Percentiles rank a stretch among this genome's conserved stretches.
Conservation (phyloP, 2,329 filamentous ascomycete genomes). For the Venturia oleaginea region DNA sequence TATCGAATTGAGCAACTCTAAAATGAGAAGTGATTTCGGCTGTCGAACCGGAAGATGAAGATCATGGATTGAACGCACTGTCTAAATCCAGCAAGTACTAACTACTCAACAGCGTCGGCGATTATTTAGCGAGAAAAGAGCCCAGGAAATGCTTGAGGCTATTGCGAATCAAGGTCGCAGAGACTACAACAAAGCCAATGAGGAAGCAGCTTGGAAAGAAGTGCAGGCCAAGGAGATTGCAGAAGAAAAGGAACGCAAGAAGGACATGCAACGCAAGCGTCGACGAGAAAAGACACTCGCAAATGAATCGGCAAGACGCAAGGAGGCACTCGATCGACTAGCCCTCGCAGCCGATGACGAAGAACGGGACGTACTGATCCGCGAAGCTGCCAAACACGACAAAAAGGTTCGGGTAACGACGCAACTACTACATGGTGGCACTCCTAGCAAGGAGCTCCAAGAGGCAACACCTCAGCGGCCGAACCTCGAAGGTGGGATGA, state of each 20-base stretch:
- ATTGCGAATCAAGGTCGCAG: slow-evolving; percentile 65
- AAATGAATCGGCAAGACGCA: slow-evolving; percentile 76
- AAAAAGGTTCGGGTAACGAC: slow-evolving; percentile 91
- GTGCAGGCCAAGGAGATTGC: slow-evolving; percentile 84
- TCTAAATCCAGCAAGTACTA: not conserved
- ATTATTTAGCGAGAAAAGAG: slow-evolving; percentile 45
- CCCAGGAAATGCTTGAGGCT: slow-evolving; percentile 51
- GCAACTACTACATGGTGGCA: slow-evolving; percentile 75
- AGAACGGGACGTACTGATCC: slow-evolving; percentile 70
- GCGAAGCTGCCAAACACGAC: slow-evolving; percentile 79
- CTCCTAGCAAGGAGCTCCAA: slow-evolving; percentile 61
- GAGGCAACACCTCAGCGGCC: slow-evolving; percentile 64
- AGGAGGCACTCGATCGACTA: slow-evolving; percentile 68
- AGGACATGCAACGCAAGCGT: slow-evolving; percentile 97
- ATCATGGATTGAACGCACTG: not conserved
- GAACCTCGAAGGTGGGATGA: slow-evolving; percentile 75
- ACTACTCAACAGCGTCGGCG: slow-evolving; percentile 44
- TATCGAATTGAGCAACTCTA: not conserved
- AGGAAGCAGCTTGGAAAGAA: slow-evolving; percentile 71
- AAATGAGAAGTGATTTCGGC: not conserved
- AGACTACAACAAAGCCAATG: slow-evolving; percentile 68
- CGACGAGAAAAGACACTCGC: slow-evolving; percentile 90
- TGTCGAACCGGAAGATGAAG: not conserved
- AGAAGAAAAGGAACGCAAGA: slow-evolving; percentile 97
- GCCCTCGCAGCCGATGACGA: slow-evolving; percentile 71